These are phyloP conservation scores for Alternaria solani DNA, from an alignment of 2,329 filamentous ascomycete species.

Conservation along the genomic window DNA sequence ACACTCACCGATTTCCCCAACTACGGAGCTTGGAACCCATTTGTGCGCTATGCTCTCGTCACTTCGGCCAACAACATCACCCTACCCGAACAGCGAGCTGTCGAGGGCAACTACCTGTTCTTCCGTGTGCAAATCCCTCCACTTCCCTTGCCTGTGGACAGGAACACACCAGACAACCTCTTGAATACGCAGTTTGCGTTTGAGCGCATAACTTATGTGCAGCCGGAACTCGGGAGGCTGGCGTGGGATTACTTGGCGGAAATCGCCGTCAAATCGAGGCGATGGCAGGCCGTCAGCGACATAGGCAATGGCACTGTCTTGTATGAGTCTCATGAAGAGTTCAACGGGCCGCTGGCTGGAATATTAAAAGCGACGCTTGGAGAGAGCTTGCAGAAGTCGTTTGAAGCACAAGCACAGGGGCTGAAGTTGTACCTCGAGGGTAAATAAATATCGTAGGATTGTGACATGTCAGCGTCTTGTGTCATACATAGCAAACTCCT, in stretches of 20 bases:
- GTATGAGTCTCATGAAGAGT: slow-evolving; percentile 46
- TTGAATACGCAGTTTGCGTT: slow-evolving; percentile 33
- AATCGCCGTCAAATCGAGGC: slow-evolving; percentile 23
- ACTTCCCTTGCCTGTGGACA: slow-evolving; percentile 38
- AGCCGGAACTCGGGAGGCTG: slow-evolving; percentile 32
- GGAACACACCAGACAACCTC: slow-evolving; percentile 36
- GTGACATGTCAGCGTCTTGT: background rate
- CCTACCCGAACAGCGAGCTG: slow-evolving; percentile 34
- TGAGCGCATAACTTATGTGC: slow-evolving; percentile 42
- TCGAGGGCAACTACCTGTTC: slow-evolving; percentile 32
- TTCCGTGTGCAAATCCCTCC: slow-evolving; percentile 43
- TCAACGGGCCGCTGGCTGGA: slow-evolving; percentile 27
- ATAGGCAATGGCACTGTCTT: slow-evolving; percentile 33
- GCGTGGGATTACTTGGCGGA: slow-evolving; percentile 36
- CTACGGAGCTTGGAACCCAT: slow-evolving; percentile 45
- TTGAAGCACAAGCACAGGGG: slow-evolving; percentile 40
- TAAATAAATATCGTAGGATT: background rate
- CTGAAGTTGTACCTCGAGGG: slow-evolving; percentile 32
- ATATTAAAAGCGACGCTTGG: slow-evolving; percentile 22
- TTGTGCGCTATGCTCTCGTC: slow-evolving; percentile 39
- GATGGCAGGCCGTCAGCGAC: slow-evolving; percentile 42
- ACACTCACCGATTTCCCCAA: slow-evolving; percentile 37
- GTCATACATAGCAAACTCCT: background rate
- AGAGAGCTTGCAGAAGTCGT: slow-evolving; percentile 32
- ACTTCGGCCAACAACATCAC: slow-evolving; percentile 29